Evolutionary conservation across 192 early-diverging fungal species (phyloP).

Genomic region (Coemansia sp.): DNA sequence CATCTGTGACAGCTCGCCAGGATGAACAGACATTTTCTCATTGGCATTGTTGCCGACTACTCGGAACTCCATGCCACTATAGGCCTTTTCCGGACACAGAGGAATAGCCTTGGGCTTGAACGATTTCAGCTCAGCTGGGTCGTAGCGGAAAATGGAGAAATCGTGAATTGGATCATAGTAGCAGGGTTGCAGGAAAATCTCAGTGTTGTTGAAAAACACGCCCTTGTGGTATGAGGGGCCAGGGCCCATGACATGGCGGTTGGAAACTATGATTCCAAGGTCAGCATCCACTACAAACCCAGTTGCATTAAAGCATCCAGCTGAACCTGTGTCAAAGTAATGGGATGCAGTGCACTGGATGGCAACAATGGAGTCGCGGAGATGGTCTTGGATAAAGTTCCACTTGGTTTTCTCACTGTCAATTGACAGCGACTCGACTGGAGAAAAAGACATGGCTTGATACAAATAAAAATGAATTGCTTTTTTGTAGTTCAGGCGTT

Average conservation of each 20-base stretch:
- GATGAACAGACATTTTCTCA: constrained; percentile 74
- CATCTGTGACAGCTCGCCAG: constrained; percentile 68
- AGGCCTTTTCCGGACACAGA: constrained; percentile 63
- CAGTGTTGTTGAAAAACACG: constrained; percentile 64
- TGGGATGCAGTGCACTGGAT: neutral
- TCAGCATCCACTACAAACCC: constrained; percentile 74
- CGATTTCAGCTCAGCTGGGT: constrained; percentile 58
- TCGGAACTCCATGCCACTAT: constrained; percentile 68
- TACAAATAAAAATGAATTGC: neutral
- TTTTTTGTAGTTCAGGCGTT: neutral
- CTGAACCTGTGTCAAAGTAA: constrained; percentile 8
- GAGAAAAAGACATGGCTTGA: neutral
- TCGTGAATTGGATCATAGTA: constrained; percentile 80
- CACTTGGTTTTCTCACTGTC: constrained; percentile 8
- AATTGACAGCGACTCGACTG: neutral
- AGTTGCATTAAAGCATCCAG: constrained; percentile 42
- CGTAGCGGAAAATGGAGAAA: constrained; percentile 76
- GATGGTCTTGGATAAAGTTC: constrained; percentile 22
- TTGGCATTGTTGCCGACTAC: constrained; percentile 71
- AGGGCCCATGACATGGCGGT: constrained; percentile 69
- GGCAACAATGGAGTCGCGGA: constrained; percentile 17
- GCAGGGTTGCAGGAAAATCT: constrained; percentile 62
- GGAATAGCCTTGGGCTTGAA: constrained; percentile 33
- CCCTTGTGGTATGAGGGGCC: constrained; percentile 68
- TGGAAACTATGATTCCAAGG: constrained; percentile 66